These are phyloP conservation scores for Echeveria elegans DNA, from an alignment of 164 flowering plant species.

Conservation along the genomic window DNA sequence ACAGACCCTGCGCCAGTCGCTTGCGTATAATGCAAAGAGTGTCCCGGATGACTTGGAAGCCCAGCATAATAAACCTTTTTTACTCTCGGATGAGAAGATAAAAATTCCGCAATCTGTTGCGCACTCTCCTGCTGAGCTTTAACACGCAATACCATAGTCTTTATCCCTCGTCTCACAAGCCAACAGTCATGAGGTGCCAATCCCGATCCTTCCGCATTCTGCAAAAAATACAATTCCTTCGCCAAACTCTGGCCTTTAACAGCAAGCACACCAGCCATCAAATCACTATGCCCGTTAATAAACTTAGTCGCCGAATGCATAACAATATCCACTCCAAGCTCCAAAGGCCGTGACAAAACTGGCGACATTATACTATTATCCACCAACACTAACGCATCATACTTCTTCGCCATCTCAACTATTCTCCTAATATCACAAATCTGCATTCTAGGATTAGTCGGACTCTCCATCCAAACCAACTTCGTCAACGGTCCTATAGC, in stretches of 20 bases:
- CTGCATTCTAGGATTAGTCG: slow-evolving; percentile 87
- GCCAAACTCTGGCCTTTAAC: slow-evolving; percentile 95
- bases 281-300: slow-evolving; percentile 89
- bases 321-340: slow-evolving; percentile 98
- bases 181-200: slow-evolving; percentile 96
- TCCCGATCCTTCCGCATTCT: slow-evolving; percentile 94
- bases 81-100: slow-evolving; percentile 71
- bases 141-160: slow-evolving; percentile 88
- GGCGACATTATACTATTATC: slow-evolving; percentile 99
- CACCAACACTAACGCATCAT: slow-evolving; percentile 79
- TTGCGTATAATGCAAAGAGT: slow-evolving; percentile 83
- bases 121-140: slow-evolving; percentile 99
- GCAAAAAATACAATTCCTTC: slow-evolving; percentile 75
- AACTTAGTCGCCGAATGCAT: slow-evolving; percentile 98
- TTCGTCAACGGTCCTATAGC: slow-evolving; percentile 79
- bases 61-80: slow-evolving; percentile 87
- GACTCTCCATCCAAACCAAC: slow-evolving; percentile 97
- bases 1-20: slow-evolving; percentile 96
- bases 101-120: slow-evolving; percentile 87
- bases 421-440: slow-evolving; percentile 91
- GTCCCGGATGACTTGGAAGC: slow-evolving; percentile 83
- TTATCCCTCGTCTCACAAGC: slow-evolving; percentile 84
- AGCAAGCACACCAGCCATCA: slow-evolving; percentile 94
- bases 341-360: slow-evolving; percentile 76
- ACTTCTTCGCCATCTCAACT: slow-evolving; percentile 67